Conservation (phyloP, 108 stramenopile genomes). For the Mayamaea pseudoterrestris region DNA sequence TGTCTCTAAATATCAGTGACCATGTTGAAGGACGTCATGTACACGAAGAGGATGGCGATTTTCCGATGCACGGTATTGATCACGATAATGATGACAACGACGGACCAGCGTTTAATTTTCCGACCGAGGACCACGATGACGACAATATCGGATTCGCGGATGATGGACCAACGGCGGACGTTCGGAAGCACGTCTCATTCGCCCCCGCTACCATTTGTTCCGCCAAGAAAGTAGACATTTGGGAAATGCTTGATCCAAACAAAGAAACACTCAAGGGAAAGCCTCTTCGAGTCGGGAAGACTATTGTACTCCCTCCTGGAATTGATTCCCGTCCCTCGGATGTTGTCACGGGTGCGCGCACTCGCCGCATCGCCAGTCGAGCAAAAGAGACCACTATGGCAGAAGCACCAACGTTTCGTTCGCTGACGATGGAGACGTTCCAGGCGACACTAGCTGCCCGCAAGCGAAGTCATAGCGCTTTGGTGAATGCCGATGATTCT, state of each 20-base stretch:
- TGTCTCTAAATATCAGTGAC: background rate
- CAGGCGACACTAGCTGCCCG: background rate
- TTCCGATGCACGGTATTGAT: constrained; percentile 3
- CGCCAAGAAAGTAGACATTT: constrained; percentile 47
- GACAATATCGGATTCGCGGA: constrained; percentile 6
- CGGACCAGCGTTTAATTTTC: constrained; percentile 19
- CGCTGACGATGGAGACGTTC: too few species aligned
- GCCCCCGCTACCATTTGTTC: background rate
- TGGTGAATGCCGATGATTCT: too few species aligned
- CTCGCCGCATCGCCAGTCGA: constrained; percentile 9
- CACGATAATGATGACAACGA: constrained; percentile 24
- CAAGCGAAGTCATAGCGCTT: too few species aligned
- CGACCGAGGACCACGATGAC: constrained; percentile 9
- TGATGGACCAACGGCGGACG: background rate
- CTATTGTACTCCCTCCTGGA: constrained; percentile 62
- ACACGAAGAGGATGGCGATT: background rate
- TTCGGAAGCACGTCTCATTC: background rate
- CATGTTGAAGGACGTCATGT: background rate
- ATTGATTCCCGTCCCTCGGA: constrained; percentile 46
- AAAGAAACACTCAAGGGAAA: constrained; percentile 14
- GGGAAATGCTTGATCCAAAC: constrained; percentile 81
- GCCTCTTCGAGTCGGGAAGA: constrained; percentile 63
- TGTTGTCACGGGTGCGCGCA: constrained; percentile 64
- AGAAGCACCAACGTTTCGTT: too few species aligned
- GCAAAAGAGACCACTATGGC: too few species aligned